These are phyloP conservation scores for Hyphopichia pseudoburtonii DNA, from an alignment of 1,139 yeast species.

Conservation along the genomic window DNA sequence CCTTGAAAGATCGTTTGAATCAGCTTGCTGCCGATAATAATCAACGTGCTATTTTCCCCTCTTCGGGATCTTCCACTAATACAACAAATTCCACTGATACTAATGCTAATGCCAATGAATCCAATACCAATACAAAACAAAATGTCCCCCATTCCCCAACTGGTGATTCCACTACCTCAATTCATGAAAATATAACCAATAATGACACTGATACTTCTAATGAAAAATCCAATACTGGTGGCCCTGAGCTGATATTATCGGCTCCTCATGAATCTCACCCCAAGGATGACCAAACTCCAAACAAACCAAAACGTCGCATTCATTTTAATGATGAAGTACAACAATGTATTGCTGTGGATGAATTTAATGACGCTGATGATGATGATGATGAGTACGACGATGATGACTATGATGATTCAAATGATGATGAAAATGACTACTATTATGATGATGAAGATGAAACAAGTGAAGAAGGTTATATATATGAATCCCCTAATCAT, in stretches of 20 bases:
- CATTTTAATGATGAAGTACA: constrained; percentile 93
- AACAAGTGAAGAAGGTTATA: constrained; percentile 16
- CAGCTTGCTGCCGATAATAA: constrained; percentile 6
- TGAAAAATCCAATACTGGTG: background rate
- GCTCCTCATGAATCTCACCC: background rate
- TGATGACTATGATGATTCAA: constrained; percentile 11
- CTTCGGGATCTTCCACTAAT: background rate
- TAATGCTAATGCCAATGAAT: constrained; percentile 5
- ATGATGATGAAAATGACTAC: constrained; percentile 11
- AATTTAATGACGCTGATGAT: constrained; percentile 36
- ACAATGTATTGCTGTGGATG: constrained; percentile 78
- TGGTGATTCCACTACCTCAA: background rate
- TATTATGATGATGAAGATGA: constrained; percentile 21
- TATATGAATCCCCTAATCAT: constrained; percentile 12
- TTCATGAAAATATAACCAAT: background rate
- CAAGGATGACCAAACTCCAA: constrained; percentile 35
- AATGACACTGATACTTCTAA: background rate
- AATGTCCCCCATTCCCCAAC: background rate
- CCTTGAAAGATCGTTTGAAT: constrained; percentile 4
- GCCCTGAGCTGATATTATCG: background rate
- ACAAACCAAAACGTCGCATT: too few species aligned
- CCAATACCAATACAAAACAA: background rate
- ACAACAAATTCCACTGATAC: background rate
- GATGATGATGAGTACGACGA: constrained; percentile 15
- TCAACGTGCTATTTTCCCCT: constrained; percentile 2